These are phyloP conservation scores for Porcisia deanei DNA, from an alignment of 208 protist species.

Conservation along the genomic window DNA sequence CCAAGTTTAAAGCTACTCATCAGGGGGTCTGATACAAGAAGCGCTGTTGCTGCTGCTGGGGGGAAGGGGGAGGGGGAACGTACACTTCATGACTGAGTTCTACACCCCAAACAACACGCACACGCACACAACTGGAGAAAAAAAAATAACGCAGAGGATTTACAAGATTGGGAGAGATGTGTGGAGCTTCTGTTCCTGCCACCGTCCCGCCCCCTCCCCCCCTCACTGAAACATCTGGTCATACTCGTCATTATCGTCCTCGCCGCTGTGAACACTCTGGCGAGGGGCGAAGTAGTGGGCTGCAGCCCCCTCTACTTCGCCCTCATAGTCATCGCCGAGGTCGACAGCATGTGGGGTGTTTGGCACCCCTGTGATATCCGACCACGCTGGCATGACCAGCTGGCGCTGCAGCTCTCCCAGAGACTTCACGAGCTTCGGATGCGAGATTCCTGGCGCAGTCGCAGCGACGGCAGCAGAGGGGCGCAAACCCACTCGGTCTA, in stretches of 20 bases:
- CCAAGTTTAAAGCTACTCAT: too few species aligned
- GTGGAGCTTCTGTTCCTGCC: neutral
- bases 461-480: neutral
- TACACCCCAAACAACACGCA: neutral
- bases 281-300: constrained; percentile 49
- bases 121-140: neutral
- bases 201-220: neutral
- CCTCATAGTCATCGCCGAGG: constrained; percentile 30
- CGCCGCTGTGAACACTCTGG: constrained; percentile 25
- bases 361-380: neutral
- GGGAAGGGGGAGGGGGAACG: neutral
- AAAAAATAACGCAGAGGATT: neutral
- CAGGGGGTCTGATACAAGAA: neutral
- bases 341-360: constrained; percentile 8
- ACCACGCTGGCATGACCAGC: constrained; percentile 11
- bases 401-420: constrained; percentile 36
- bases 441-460: neutral
- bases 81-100: neutral
- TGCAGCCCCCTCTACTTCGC: constrained; percentile 35
- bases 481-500: neutral
- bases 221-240: constrained; percentile 33
- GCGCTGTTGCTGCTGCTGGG: neutral
- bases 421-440: constrained; percentile 15
- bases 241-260: constrained; percentile 41
- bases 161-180: too few species aligned